Percentiles rank a stretch among this genome's conserved stretches.
These are phyloP conservation scores for Hippophae rhamnoides DNA, from an alignment of 306 rosid species.

Conservation along the genomic window DNA sequence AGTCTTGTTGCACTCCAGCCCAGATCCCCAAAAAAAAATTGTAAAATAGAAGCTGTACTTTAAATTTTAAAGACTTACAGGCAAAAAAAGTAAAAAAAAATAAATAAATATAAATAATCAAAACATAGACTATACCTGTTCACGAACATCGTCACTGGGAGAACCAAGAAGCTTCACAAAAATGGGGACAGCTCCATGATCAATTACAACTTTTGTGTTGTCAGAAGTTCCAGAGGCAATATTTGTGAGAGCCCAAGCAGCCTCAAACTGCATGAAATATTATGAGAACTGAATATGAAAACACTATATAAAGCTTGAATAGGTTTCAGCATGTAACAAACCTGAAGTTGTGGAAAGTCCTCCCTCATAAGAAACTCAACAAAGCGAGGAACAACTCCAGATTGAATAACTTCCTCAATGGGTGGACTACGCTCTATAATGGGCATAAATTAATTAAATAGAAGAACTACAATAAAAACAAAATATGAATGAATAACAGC, in stretches of 20 bases:
- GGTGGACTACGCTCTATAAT: constrained; percentile 78
- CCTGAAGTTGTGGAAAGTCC: constrained; percentile 86
- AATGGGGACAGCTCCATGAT: constrained; percentile 79
- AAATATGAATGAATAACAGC: background rate
- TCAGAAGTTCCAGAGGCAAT: constrained; percentile 96
- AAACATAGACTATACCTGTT: constrained; percentile 50
- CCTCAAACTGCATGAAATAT: constrained; percentile 65
- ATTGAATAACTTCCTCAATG: constrained; percentile 83
- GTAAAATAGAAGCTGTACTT: no score
- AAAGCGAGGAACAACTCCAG: constrained; percentile 89
- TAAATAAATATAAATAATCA: background rate
- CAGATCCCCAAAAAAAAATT: no score
- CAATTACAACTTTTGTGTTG: constrained; percentile 81
- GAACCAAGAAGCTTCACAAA: constrained; percentile 82
- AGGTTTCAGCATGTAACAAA: constrained; percentile 12
- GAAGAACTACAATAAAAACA: background rate
- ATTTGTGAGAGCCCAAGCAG: constrained; percentile 97
- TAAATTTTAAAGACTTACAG: no score
- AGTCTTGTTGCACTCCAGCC: no score
- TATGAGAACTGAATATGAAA: constrained; percentile 3
- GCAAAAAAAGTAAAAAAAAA: no score
- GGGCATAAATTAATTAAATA: constrained; percentile 1
- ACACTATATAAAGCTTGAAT: background rate
- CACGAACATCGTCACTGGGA: constrained; percentile 86
- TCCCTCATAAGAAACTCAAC: constrained; percentile 78